These are phyloP conservation scores for Botrytis paeoniae DNA, from an alignment of 2,329 filamentous ascomycete species.

Conservation along the genomic window DNA sequence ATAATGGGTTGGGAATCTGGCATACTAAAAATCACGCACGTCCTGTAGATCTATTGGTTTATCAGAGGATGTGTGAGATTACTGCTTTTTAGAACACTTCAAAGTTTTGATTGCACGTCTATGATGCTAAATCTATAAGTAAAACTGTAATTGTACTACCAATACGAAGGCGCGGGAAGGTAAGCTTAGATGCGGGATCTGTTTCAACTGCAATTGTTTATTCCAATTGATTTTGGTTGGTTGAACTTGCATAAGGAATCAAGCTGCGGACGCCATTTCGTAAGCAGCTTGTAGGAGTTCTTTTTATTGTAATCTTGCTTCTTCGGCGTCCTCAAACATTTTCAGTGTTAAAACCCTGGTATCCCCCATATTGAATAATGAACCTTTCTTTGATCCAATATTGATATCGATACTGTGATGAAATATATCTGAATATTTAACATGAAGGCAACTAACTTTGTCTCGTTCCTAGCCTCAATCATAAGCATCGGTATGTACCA, in stretches of 20 bases:
- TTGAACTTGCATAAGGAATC: not conserved
- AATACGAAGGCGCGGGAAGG: not conserved
- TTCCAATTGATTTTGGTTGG: not conserved
- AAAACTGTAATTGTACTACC: not conserved
- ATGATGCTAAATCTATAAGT: not conserved
- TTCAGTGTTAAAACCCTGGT: not conserved
- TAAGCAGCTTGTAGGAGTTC: not conserved
- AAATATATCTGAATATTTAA: not conserved
- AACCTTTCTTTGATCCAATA: not conserved
- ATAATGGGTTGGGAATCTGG: not conserved
- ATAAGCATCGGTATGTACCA: constrained; percentile 5
- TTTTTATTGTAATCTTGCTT: not conserved
- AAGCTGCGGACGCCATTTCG: not conserved
- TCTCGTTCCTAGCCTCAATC: not conserved
- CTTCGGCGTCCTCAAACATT: not conserved
- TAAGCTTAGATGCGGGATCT: not conserved
- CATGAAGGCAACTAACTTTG: not conserved
- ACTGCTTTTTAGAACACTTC: not conserved
- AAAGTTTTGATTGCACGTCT: not conserved
- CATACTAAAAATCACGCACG: not conserved
- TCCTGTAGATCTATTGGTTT: not conserved
- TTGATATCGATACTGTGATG: not conserved
- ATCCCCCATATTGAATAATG: no score
- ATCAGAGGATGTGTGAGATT: not conserved
- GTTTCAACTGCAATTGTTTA: constrained; percentile 7